Evolutionary conservation across 441 rosid species (phyloP).

Genomic region (Kokia cookei): DNA sequence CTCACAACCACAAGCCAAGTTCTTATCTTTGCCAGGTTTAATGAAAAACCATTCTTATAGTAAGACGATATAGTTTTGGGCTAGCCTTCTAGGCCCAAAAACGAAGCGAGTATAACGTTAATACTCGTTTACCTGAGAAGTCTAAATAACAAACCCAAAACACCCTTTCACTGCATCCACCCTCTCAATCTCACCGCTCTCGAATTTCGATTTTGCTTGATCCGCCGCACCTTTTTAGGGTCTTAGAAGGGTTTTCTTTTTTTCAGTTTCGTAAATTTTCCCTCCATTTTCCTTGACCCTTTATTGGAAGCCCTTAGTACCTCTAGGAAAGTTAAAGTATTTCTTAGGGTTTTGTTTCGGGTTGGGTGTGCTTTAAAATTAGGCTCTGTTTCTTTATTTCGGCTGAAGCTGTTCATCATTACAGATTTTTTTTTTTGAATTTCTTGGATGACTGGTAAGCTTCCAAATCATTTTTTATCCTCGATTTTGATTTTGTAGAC

Average conservation of each 20-base stretch:
- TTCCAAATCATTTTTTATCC: neutral
- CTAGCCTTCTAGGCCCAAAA: neutral
- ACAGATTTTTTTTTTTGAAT: neutral
- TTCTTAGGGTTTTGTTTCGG: neutral
- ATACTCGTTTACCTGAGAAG: neutral
- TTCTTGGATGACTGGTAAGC: constrained; percentile 10
- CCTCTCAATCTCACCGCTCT: neutral
- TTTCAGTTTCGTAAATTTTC: constrained; percentile 7
- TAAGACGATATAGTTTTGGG: neutral
- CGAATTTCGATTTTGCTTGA: constrained; percentile 4
- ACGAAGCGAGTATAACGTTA: neutral
- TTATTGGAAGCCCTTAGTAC: neutral
- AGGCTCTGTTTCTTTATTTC: neutral
- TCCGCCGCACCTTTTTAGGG: neutral
- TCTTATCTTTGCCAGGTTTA: neutral
- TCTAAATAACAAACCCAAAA: constrained; percentile 15
- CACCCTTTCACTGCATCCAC: neutral
- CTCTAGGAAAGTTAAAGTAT: neutral
- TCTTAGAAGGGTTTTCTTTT: constrained; percentile 7
- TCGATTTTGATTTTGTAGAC: neutral
- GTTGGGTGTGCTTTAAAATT: neutral
- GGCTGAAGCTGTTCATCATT: neutral
- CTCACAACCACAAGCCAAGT: neutral
- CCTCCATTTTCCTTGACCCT: constrained; percentile 7
- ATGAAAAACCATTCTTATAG: neutral